These are phyloP conservation scores for Panicum virgatum DNA, from an alignment of 202 grass and related monocot species.

Conservation along the genomic window DNA sequence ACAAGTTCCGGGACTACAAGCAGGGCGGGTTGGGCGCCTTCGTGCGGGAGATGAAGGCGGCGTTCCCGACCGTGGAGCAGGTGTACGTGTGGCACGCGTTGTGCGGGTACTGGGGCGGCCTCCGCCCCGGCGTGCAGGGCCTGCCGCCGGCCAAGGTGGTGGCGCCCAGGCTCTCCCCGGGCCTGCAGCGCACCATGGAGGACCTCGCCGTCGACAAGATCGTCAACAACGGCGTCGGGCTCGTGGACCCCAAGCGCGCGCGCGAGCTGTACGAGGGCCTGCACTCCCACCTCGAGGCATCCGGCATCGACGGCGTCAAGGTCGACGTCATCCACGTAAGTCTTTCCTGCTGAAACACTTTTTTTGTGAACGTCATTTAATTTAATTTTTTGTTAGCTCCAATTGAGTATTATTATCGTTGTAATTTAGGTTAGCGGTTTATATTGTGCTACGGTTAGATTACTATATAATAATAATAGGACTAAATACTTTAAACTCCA, in stretches of 20 bases:
- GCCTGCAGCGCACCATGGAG: conserved; percentile 77
- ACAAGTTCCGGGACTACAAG: conserved; percentile 84
- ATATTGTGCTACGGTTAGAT: too few relatives aligned
- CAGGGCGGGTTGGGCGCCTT: conserved; percentile 68
- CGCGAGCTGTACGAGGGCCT: conserved; percentile 73
- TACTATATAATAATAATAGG: too few relatives aligned
- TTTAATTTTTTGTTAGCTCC: background rate
- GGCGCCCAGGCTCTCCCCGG: conserved; percentile 56
- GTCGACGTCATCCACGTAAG: conserved; percentile 95
- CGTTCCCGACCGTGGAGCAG: conserved; percentile 70
- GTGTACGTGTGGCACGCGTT: conserved; percentile 99
- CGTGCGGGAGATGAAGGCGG: conserved; percentile 70
- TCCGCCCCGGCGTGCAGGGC: conserved; percentile 46
- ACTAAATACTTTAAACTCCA: background rate
- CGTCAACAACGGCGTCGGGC: conserved; percentile 64
- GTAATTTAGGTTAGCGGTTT: background rate
- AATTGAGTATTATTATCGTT: background rate
- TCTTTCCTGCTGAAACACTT: background rate
- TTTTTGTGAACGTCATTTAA: background rate
- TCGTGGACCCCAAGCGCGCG: conserved; percentile 59
- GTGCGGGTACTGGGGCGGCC: conserved; percentile 89
- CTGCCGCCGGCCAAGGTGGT: conserved; percentile 60
- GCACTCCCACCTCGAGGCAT: conserved; percentile 68
- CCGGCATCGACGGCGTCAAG: conserved; percentile 91
- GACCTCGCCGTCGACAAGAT: conserved; percentile 94